Base-by-base conservation (phyloP, 306 rosid species). In the Cucurbita argyrosperma region DNA sequence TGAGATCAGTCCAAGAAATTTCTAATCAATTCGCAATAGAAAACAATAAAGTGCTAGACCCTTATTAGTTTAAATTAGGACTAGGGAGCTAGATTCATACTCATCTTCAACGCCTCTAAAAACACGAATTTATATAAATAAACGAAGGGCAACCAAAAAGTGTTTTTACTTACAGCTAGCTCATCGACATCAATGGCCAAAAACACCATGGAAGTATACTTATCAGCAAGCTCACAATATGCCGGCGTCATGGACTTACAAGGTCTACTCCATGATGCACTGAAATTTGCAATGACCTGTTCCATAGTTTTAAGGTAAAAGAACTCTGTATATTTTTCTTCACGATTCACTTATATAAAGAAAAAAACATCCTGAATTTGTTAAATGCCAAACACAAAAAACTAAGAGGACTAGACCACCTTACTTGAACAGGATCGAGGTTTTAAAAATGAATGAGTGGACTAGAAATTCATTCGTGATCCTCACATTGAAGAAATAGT, bases 251-350 rank as follows among this genome's bases (percentile, higher is more conserved):
- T 80, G 26, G 77, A 59, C 83, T 75, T 85, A 76, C 92, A 88
- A 11, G 97, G 95, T 76, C 87, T 88, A 80, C 97, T 90, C 96
- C 96, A 92, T 4, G 85, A 26, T 73, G 98, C 96, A 81, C 91
- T 78, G 87, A 88, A 92, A 76, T 92, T 92, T 14, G 88, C 92
- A 71, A 90, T 47, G 74, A 92, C 92, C 96, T 87, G 88, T 83
- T 40, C 63, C 45, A 76, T 49, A 69, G 58, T 21, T 12, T 69
- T 23, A 14, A 49, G 39, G 55, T 46, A 69, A 49, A 49, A 23
- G 15, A 40, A 49, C 51, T 39, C 11, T 49, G 7, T 13, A 46
- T 26, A 26, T 13, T 68, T 45, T 26, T 23, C 58, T 14, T 46
- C 37, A 45, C 18, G 3, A 11, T 46, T 66, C 39, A 43, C 16